Conservation (phyloP, 148 eudicot species). For the Pouteria glomerata region DNA sequence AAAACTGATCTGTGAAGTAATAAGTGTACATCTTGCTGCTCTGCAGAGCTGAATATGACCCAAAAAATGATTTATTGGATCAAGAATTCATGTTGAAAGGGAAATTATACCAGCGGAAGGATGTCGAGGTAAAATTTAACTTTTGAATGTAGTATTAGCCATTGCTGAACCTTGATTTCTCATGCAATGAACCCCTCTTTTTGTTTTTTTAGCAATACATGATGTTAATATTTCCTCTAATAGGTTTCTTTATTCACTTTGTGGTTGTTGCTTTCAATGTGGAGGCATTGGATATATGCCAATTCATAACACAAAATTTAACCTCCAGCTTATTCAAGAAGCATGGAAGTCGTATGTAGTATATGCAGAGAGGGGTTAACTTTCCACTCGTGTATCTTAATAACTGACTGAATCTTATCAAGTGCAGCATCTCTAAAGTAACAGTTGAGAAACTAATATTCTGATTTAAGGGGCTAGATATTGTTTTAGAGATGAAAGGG, state of each 20-base stretch:
- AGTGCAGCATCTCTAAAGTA: neutral
- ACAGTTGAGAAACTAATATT: neutral
- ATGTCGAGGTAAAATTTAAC: slow-evolving; percentile 65
- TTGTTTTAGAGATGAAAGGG: too few species aligned
- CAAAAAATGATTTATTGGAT: slow-evolving; percentile 83
- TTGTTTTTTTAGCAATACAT: too few species aligned
- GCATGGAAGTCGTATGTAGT: neutral
- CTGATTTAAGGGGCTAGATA: too few species aligned
- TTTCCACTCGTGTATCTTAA: neutral
- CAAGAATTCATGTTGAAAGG: slow-evolving; percentile 91
- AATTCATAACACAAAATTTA: neutral
- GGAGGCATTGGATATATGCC: neutral
- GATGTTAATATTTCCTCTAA: neutral
- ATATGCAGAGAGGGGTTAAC: neutral
- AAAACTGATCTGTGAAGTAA: neutral
- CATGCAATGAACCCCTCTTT: neutral
- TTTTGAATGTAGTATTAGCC: neutral
- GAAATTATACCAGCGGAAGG: slow-evolving; percentile 88
- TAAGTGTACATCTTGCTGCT: slow-evolving; percentile 3
- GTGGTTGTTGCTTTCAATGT: neutral
- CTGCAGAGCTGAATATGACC: slow-evolving; percentile 86
- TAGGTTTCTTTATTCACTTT: neutral
- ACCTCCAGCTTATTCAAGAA: neutral
- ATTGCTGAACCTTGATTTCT: neutral
- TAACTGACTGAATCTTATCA: neutral